phyloP scores from a whole-genome alignment of 1,284 basidiomycete species.

The Cutaneotrichosporon cutaneum region DNA sequence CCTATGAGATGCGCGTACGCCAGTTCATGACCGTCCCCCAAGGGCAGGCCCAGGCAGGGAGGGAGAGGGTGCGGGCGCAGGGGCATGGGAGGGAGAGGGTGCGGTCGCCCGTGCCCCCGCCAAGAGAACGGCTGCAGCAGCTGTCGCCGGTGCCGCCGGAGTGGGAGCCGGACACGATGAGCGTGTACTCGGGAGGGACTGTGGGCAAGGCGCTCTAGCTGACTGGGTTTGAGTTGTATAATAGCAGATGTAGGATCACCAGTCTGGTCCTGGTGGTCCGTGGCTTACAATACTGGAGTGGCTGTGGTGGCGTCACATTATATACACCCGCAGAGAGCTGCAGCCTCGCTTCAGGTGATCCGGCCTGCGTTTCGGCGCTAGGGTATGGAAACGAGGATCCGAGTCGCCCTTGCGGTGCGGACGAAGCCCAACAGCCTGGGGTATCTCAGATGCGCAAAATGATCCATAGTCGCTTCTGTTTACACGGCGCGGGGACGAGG shows the following conservation, averaged over 20 bases:
- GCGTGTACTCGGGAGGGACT: not conserved
- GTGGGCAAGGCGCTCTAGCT: not conserved
- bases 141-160: not conserved
- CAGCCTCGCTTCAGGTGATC: too few species aligned
- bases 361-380: too few species aligned
- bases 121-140: not conserved
- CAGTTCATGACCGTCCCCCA: not conserved
- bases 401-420: too few species aligned
- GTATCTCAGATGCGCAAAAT: too few species aligned
- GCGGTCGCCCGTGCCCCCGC: not conserved
- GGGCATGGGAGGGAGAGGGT: not conserved
- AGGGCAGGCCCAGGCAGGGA: not conserved
- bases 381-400: too few species aligned
- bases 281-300: too few species aligned
- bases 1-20: not conserved
- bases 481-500: too few species aligned
- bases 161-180: not conserved
- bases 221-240: not conserved
- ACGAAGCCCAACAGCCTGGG: too few species aligned
- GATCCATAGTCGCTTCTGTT: too few species aligned
- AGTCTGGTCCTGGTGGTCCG: too few species aligned
- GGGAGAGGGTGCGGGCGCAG: not conserved
- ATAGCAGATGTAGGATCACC: not conserved
- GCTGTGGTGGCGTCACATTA: too few species aligned
- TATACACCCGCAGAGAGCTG: too few species aligned